phyloP scores from a whole-genome alignment of 1,139 yeast species.

The Candida anutae region DNA sequence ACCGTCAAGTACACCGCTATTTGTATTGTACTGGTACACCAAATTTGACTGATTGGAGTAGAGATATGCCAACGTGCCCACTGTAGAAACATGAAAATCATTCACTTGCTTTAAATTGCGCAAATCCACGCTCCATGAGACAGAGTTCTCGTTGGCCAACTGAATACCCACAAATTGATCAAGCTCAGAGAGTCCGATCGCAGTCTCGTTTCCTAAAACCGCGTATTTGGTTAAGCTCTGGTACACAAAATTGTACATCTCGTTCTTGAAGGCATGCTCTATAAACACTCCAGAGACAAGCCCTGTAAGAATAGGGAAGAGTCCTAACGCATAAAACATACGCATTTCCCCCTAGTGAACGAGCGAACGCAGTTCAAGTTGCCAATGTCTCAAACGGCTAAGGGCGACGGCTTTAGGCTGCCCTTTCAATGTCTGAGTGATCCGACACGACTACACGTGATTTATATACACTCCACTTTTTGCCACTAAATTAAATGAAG shows the following conservation, averaged over 20 bases:
- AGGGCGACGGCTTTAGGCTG: too few relatives aligned
- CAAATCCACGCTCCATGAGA: constrained; percentile 15
- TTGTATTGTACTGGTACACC: constrained; percentile 12
- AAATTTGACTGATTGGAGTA: constrained; percentile 6
- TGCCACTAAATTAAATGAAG: too few relatives aligned
- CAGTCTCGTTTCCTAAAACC: constrained; percentile 11
- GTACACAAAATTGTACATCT: constrained; percentile 20
- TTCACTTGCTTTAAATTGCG: constrained; percentile 4
- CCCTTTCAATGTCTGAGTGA: too few relatives aligned
- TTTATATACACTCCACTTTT: too few relatives aligned
- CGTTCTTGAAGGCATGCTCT: constrained; percentile 33
- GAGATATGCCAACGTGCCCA: constrained; percentile 9
- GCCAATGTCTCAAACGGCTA: too few relatives aligned
- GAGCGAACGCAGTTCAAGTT: too few relatives aligned
- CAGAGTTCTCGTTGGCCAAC: constrained; percentile 4
- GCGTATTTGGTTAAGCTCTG: constrained; percentile 10
- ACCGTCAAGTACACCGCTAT: constrained; percentile 13
- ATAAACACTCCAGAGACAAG: constrained; percentile 17
- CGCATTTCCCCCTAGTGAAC: too few relatives aligned
- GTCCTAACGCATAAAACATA: neutral
- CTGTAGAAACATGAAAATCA: constrained; percentile 5
- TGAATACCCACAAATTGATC: constrained; percentile 20
- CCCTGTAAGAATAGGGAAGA: constrained; percentile 1
- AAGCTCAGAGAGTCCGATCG: constrained; percentile 20
- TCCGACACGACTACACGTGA: too few relatives aligned